phyloP scores from a whole-genome alignment of 306 rosid species.

The Inga leiocalycina region DNA sequence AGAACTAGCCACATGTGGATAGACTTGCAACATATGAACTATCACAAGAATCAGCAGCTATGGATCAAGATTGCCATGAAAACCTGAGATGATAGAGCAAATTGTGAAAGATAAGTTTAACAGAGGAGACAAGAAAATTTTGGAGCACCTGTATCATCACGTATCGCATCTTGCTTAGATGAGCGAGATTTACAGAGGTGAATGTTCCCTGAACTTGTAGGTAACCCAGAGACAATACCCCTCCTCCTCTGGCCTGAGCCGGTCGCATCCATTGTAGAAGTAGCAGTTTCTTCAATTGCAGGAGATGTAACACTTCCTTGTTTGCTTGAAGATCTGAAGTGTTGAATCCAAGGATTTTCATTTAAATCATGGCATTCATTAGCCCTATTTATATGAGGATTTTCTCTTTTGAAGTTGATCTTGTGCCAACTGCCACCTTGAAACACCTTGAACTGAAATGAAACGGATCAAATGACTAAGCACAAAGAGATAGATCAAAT shows the following conservation, averaged over 20 bases:
- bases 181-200: background rate
- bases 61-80: background rate
- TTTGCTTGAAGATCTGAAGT: constrained; percentile 39
- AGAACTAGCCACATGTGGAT: background rate
- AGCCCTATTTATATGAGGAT: constrained; percentile 19
- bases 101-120: background rate
- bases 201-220: constrained; percentile 22
- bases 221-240: background rate
- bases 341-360: constrained; percentile 57
- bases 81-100: background rate
- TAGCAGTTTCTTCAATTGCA: background rate
- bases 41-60: background rate
- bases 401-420: constrained; percentile 39
- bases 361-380: constrained; percentile 33
- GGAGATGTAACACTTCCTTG: constrained; percentile 31
- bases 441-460: constrained; percentile 53
- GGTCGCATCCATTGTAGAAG: constrained; percentile 7
- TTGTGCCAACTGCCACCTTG: constrained; percentile 55
- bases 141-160: constrained; percentile 38
- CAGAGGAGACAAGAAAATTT: background rate
- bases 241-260: constrained; percentile 14
- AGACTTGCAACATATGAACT: background rate
- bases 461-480: background rate
- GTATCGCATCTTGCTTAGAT: constrained; percentile 4
- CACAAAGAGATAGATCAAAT: background rate